phyloP scores from a whole-genome alignment of 2,329 filamentous ascomycete species.

The Fusarium albidum region DNA sequence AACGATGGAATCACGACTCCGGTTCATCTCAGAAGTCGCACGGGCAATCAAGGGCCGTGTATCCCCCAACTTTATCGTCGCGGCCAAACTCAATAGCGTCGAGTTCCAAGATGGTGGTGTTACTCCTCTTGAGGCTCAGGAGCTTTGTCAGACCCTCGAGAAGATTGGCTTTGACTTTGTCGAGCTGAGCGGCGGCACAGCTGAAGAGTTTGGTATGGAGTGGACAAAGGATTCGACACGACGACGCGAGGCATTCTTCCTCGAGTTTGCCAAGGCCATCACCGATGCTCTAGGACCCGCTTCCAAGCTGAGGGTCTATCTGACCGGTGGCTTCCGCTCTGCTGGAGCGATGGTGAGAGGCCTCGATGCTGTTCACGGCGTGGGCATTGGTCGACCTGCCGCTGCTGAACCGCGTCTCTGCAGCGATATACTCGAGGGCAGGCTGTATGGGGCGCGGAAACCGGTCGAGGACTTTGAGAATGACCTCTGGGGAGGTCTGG shows the following conservation, averaged over 20 bases:
- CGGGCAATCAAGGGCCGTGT: constrained; percentile 43
- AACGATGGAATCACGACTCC: constrained; percentile 51
- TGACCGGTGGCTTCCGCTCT: constrained; percentile 66
- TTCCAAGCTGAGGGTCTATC: constrained; percentile 62
- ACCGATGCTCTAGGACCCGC: constrained; percentile 46
- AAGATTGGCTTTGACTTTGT: constrained; percentile 61
- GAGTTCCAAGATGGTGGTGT: constrained; percentile 63
- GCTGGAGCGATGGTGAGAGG: constrained; percentile 65
- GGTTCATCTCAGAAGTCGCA: constrained; percentile 54
- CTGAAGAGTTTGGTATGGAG: constrained; percentile 58
- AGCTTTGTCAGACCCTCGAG: constrained; percentile 57
- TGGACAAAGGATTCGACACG: constrained; percentile 62
- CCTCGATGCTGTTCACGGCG: constrained; percentile 63
- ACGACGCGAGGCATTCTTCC: constrained; percentile 65
- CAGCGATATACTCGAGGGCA: too few relatives aligned
- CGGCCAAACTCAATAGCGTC: constrained; percentile 65
- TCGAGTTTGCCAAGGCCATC: constrained; percentile 65
- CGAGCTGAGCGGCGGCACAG: constrained; percentile 67
- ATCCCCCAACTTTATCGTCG: constrained; percentile 50
- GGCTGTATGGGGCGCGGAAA: too few relatives aligned
- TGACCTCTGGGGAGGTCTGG: too few relatives aligned
- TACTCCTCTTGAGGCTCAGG: constrained; percentile 56
- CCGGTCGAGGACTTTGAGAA: too few relatives aligned
- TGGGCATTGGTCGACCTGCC: too few relatives aligned
- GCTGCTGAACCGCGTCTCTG: too few relatives aligned